Evolutionary conservation across 2,329 filamentous ascomycete species (phyloP).

Genomic region (Tothia fuscella): DNA sequence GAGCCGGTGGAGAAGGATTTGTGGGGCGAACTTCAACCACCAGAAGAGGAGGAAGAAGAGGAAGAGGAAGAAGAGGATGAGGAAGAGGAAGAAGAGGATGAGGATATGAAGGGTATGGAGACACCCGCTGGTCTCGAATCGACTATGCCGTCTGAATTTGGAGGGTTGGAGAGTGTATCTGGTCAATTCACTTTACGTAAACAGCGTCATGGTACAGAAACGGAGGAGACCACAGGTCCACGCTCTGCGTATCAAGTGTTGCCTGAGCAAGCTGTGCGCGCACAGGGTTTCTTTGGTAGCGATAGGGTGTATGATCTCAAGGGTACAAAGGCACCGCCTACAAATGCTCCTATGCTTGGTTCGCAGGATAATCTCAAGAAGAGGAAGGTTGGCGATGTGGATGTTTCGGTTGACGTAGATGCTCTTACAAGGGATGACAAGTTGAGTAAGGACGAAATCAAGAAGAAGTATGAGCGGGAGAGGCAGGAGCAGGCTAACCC

Average conservation of each 20-base stretch:
- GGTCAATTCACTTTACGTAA: constrained; percentile 91
- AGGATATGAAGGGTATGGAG: constrained; percentile 66
- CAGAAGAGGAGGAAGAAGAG: constrained; percentile 62
- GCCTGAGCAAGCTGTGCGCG: constrained; percentile 72
- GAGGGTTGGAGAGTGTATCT: constrained; percentile 61
- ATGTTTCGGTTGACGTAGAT: constrained; percentile 83
- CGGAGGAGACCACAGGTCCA: constrained; percentile 63
- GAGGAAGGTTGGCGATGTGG: constrained; percentile 82
- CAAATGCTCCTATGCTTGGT: constrained; percentile 61
- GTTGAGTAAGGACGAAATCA: constrained; percentile 74
- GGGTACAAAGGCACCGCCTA: constrained; percentile 32
- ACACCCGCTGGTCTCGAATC: constrained; percentile 73
- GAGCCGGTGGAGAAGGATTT: constrained; percentile 77
- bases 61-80: constrained; percentile 47
- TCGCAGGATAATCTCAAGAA: constrained; percentile 74
- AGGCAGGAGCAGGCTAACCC: constrained; percentile 38
- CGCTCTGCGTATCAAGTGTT: constrained; percentile 81
- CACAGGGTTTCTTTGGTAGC: constrained; percentile 91
- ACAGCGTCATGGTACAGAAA: constrained; percentile 71
- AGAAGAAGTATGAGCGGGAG: constrained; percentile 64
- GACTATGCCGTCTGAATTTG: constrained; percentile 68
- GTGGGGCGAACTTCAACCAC: constrained; percentile 84
- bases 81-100: constrained; percentile 53
- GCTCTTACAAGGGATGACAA: constrained; percentile 61
- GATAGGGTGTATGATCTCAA: constrained; percentile 87